Percentiles rank a stretch among this genome's conserved stretches.
These are phyloP conservation scores for Phyllostachys edulis DNA, from an alignment of 176 grass and related monocot genomes.

Conservation along the genomic window DNA sequence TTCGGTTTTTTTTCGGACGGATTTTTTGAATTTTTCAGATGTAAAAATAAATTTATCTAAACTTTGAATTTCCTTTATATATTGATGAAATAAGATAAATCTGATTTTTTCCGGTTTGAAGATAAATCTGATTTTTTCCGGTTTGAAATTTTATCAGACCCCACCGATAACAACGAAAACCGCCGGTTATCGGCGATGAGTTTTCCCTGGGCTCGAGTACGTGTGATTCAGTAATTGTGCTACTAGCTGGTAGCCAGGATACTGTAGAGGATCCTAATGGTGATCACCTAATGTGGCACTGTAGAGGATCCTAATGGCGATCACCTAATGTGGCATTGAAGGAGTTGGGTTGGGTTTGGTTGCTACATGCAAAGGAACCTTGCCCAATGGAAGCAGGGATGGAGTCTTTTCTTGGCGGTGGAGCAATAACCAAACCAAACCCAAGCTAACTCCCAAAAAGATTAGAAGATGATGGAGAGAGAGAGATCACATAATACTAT, in stretches of 20 bases:
- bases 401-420: slow-evolving; percentile 43
- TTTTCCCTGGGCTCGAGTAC: no score
- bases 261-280: neutral
- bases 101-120: no score
- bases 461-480: slow-evolving; percentile 29
- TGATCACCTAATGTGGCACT: slow-evolving; percentile 12
- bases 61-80: no score
- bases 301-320: neutral
- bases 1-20: no score
- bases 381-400: neutral
- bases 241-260: neutral
- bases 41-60: no score
- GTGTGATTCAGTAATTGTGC: neutral
- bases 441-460: slow-evolving; percentile 32
- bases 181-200: no score
- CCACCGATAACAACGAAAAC: no score
- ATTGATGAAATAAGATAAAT: no score
- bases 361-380: slow-evolving; percentile 18
- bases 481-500: neutral
- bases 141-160: no score
- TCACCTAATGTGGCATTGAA: slow-evolving; percentile 16
- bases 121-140: no score
- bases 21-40: no score
- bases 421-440: slow-evolving; percentile 42
- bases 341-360: slow-evolving; percentile 13